phyloP scores from a whole-genome alignment of 1,284 basidiomycete species.

The Mycena citricolor region DNA sequence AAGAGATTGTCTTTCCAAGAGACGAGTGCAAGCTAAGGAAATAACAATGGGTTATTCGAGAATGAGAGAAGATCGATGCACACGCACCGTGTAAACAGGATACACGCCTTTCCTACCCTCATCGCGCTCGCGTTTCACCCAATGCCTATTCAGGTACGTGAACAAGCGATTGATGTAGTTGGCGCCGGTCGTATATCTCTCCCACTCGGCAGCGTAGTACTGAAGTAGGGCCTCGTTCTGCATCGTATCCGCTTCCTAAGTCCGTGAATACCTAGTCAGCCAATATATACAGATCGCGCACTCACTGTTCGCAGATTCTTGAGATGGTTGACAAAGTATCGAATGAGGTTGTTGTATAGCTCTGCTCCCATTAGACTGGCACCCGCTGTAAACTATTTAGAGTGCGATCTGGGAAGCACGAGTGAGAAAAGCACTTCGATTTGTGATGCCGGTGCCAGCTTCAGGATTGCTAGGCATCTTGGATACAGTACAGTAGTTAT shows the following conservation, averaged over 20 bases:
- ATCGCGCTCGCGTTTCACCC: slow-evolving; percentile 98
- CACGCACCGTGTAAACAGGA: slow-evolving; percentile 90
- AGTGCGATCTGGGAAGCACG: slow-evolving; percentile 23
- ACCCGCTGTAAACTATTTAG: slow-evolving; percentile 54
- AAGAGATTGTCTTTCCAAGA: slow-evolving; percentile 98
- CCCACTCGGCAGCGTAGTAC: slow-evolving; percentile 95
- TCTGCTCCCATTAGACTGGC: slow-evolving; percentile 92
- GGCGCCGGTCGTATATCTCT: slow-evolving; percentile 94
- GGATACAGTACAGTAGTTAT: slow-evolving; percentile 95
- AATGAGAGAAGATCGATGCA: slow-evolving; percentile 4
- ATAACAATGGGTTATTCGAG: slow-evolving; percentile 5
- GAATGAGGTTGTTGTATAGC: slow-evolving; percentile 85
- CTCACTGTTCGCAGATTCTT: slow-evolving; percentile 51
- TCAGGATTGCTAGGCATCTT: slow-evolving; percentile 61
- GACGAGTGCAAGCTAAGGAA: slow-evolving; percentile 81
- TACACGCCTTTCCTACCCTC: slow-evolving; percentile 96
- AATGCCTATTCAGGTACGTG: slow-evolving; percentile 97
- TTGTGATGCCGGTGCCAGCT: slow-evolving; percentile 41
- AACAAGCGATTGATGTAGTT: slow-evolving; percentile 96
- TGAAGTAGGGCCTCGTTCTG: slow-evolving; percentile 87
- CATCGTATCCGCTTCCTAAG: slow-evolving; percentile 75
- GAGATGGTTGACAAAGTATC: slow-evolving; percentile 81
- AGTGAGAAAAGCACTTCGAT: slow-evolving; percentile 53
- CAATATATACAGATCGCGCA: slow-evolving; percentile 4
- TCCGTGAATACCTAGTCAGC: slow-evolving; percentile 1